phyloP scores from a whole-genome alignment of 2,329 filamentous ascomycete species.

The Anisogramma anomala region DNA sequence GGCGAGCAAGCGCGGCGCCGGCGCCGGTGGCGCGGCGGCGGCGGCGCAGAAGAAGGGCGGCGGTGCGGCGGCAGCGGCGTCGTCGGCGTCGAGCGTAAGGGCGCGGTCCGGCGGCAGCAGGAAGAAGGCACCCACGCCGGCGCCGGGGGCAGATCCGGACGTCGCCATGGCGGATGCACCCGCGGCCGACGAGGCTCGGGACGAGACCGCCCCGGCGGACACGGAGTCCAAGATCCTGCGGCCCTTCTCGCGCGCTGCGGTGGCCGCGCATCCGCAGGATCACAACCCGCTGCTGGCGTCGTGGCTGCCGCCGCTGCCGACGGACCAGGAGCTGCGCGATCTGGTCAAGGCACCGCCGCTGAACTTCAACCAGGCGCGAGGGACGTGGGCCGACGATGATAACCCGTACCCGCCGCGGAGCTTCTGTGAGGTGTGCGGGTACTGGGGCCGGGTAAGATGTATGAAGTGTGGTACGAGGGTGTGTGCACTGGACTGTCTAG shows the following conservation, averaged over 20 bases:
- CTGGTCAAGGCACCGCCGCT: constrained; percentile 54
- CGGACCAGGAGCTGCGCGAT: constrained; percentile 49
- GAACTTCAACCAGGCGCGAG: constrained; percentile 53
- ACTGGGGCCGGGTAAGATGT: constrained; percentile 68
- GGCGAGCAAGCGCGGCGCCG: neutral
- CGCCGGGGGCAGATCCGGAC: constrained; percentile 19
- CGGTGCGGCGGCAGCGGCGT: too few relatives aligned
- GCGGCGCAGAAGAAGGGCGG: constrained; percentile 9
- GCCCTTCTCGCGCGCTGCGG: constrained; percentile 23
- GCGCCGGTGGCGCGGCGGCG: neutral
- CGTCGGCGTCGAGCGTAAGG: constrained; percentile 3
- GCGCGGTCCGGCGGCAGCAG: neutral
- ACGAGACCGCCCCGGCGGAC: constrained; percentile 17
- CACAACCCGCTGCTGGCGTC: constrained; percentile 46
- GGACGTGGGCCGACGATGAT: constrained; percentile 30
- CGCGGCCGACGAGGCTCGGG: constrained; percentile 5
- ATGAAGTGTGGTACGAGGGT: constrained; percentile 66
- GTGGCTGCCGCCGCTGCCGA: constrained; percentile 45
- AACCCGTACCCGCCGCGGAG: constrained; percentile 19
- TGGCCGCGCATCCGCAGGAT: constrained; percentile 36
- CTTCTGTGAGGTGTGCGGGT: constrained; percentile 73
- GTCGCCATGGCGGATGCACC: constrained; percentile 31
- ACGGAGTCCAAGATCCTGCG: constrained; percentile 25
- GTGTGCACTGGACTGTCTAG: constrained; percentile 66
- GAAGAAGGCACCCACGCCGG: constrained; percentile 7